Evolutionary conservation across 1,139 yeast species (phyloP).

Genomic region (Nakaseomyces sp.): DNA sequence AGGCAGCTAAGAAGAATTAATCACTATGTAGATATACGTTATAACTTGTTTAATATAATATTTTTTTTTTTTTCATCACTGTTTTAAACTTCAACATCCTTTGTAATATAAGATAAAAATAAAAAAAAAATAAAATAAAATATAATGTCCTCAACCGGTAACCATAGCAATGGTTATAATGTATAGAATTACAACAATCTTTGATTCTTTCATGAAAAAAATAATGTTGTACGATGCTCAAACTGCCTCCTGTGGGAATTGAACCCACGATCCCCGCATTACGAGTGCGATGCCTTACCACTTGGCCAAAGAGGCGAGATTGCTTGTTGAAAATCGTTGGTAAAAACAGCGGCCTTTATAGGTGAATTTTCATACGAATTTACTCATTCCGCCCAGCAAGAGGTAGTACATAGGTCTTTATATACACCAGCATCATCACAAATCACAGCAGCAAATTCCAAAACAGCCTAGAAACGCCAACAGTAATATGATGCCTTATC

Average conservation of each 20-base stretch:
- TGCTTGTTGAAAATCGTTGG: background rate
- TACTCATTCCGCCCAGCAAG: too few relatives aligned
- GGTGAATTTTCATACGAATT: background rate
- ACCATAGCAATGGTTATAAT: too few relatives aligned
- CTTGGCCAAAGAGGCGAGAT: constrained; percentile 46
- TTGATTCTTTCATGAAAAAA: too few relatives aligned
- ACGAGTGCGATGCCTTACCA: constrained; percentile 62
- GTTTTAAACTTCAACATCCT: background rate
- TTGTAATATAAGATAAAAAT: background rate
- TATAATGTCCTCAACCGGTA: too few relatives aligned
- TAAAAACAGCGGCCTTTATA: background rate
- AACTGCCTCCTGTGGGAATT: constrained; percentile 49
- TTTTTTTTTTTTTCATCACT: background rate
- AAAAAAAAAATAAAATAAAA: background rate
- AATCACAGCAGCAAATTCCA: too few relatives aligned
- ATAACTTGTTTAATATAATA: background rate
- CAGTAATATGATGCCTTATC: too few relatives aligned
- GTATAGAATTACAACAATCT: too few relatives aligned
- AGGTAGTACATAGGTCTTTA: too few relatives aligned
- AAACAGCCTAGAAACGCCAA: too few relatives aligned
- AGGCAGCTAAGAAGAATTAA: constrained; percentile 8
- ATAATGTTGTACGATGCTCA: background rate
- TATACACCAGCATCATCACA: too few relatives aligned
- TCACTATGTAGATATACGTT: too few relatives aligned
- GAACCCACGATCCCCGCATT: constrained; percentile 57